phyloP scores from a whole-genome alignment of 176 grass and related monocot species.

The Zoysia japonica region DNA sequence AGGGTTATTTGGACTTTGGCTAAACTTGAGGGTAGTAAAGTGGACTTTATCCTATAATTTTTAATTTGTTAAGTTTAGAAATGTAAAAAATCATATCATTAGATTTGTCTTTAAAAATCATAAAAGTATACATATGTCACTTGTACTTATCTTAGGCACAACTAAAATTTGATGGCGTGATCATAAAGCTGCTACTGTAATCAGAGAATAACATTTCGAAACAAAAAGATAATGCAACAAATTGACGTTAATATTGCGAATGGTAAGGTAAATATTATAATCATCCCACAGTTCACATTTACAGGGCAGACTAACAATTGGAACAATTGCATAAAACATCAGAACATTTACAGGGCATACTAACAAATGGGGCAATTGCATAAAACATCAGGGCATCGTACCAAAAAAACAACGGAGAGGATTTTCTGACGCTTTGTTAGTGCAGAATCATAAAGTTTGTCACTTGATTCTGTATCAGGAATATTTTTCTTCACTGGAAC shows the following conservation, averaged over 20 bases:
- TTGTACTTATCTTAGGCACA: constrained; percentile 11
- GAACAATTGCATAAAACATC: too few species aligned
- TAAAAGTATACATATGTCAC: too few species aligned
- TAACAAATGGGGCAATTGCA: constrained; percentile 9
- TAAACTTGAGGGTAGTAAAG: too few species aligned
- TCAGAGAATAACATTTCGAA: constrained; percentile 2
- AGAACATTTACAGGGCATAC: background rate
- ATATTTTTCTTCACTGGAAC: constrained; percentile 50
- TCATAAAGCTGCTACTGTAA: constrained; percentile 1
- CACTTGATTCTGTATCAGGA: constrained; percentile 57
- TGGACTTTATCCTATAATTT: too few species aligned
- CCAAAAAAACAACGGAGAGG: constrained; percentile 87
- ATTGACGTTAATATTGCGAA: background rate
- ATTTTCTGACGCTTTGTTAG: constrained; percentile 83
- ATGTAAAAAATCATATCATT: too few species aligned
- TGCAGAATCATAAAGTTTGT: constrained; percentile 61
- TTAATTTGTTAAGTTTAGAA: too few species aligned
- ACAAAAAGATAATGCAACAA: background rate
- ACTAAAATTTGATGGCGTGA: background rate
- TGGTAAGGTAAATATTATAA: background rate
- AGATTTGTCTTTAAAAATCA: too few species aligned
- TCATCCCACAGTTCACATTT: background rate
- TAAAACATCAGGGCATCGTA: constrained; percentile 42
- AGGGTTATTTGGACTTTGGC: too few species aligned
- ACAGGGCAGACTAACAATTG: too few species aligned